These are phyloP conservation scores for Cucurbita argyrosperma DNA, from an alignment of 306 rosid species.

Conservation along the genomic window DNA sequence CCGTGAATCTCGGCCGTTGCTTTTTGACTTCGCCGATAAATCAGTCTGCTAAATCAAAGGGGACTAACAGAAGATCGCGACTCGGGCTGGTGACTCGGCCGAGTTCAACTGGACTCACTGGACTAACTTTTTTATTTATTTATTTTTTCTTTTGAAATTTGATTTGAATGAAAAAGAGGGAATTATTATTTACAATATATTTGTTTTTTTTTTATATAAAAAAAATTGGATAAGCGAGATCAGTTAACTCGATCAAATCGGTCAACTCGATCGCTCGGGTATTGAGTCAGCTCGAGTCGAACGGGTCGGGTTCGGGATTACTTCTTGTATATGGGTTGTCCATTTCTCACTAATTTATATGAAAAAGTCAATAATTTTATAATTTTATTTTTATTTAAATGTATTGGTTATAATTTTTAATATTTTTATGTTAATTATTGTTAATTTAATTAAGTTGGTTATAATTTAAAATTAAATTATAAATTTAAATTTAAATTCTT, in stretches of 20 bases:
- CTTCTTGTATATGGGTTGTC: neutral
- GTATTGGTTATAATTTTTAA: too few species aligned
- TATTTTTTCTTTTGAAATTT: neutral
- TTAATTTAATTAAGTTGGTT: too few species aligned
- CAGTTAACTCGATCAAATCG: neutral
- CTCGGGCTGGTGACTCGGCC: neutral
- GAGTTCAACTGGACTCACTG: neutral
- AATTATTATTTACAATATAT: neutral
- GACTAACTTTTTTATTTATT: neutral
- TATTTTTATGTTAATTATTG: too few species aligned
- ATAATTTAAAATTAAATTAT: too few species aligned
- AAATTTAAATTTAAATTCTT: too few species aligned
- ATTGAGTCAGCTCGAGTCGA: neutral
- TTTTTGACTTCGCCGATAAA: conserved; percentile 23
- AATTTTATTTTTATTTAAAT: too few species aligned
- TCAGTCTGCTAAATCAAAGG: conserved; percentile 12
- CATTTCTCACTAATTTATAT: neutral
- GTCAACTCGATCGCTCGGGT: neutral
- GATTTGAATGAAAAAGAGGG: neutral
- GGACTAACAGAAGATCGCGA: neutral
- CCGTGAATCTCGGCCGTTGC: conserved; percentile 72
- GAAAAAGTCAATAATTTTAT: too few species aligned
- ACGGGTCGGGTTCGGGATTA: neutral
- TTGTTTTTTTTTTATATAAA: neutral
- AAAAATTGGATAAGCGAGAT: neutral